These are phyloP conservation scores for Fusarium acutatum DNA, from an alignment of 2,329 filamentous ascomycete genomes.

Conservation along the genomic window DNA sequence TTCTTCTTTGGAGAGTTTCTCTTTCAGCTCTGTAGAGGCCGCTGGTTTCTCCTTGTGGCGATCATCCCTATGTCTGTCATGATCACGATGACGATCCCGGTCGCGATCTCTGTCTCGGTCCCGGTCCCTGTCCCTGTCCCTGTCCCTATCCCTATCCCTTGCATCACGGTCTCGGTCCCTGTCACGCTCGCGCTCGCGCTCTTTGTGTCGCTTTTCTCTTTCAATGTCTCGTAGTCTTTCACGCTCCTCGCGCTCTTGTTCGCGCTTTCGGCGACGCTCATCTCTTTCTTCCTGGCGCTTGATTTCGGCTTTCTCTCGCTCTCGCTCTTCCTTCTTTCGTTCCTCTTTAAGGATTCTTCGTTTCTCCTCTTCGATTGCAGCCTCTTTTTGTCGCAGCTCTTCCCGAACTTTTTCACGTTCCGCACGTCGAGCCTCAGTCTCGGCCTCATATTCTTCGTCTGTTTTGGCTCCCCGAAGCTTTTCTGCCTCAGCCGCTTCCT, in stretches of 20 bases:
- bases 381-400: conserved; percentile 66
- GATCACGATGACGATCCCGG: conserved; percentile 37
- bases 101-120: conserved; percentile 45
- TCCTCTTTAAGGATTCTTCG: conserved; percentile 65
- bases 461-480: conserved; percentile 72
- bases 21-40: conserved; percentile 57
- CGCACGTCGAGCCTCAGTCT: conserved; percentile 67
- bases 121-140: conserved; percentile 42
- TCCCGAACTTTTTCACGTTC: conserved; percentile 70
- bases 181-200: conserved; percentile 50
- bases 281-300: conserved; percentile 61
- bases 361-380: conserved; percentile 69
- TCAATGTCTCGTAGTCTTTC: conserved; percentile 55
- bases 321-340: conserved; percentile 59
- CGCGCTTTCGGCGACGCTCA: conserved; percentile 58
- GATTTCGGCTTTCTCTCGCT: conserved; percentile 58
- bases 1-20: conserved; percentile 66
- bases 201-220: conserved; percentile 51
- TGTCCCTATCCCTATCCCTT: conserved; percentile 42
- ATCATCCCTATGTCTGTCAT: conserved; percentile 44
- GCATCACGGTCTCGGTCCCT: conserved; percentile 19
- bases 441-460: conserved; percentile 76
- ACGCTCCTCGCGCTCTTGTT: conserved; percentile 66
- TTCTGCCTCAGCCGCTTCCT: conserved; percentile 73
- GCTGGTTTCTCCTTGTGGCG: conserved; percentile 49